Evolutionary conservation across 75 land plant species (phyloP), one percentile per base, ranked within the genome.

Genomic region (Gnetum montanum): DNA sequence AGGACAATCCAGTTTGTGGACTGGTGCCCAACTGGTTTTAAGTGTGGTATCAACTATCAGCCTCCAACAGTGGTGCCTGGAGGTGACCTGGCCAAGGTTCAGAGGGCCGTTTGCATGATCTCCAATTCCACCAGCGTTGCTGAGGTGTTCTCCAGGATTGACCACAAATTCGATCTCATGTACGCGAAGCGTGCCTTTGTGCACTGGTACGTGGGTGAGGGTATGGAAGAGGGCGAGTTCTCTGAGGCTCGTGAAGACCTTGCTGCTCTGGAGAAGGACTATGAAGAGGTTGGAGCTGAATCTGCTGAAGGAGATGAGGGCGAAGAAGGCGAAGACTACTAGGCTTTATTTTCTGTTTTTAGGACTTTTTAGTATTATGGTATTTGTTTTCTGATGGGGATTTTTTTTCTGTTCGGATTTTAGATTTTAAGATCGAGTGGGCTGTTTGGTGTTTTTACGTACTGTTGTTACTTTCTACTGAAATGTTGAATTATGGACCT

Each of bases 191-290:
- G n/a, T n/a, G n/a, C n/a, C n/a, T 82, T 82, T 52, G 85, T 82
- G 16, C 83, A 82, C 54, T 82, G 85, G 85, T 82, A 82, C 40
- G 83, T 82, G 8, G 85, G 85, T 8, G 82, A 79, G 71, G 82
- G 82, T 4, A 75, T 75, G 78, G 78, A 75, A 45, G 78, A 75
- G 51, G 78, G 78, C 4, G 78, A 75, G 60, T 81, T 81, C 57
- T 81, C 84, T 1, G 82, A 81, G 63, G 84, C 84, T 8, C 76
- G 83, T 19, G 81, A 80, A 60, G 82, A 79, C 70, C 82, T 79
- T 3, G 81, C 81, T 35, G 81, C 81, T 18, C 59, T 73, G 27
- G 49, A 46, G 27, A 46, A 46, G 49, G 49, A 46, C 12, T 46
- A 46, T 24, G 49, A 46, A 27, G 49, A 46, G 49, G 49, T 46